These are phyloP conservation scores for Biscutella laevigata DNA, from an alignment of 441 rosid genomes.

Conservation along the genomic window DNA sequence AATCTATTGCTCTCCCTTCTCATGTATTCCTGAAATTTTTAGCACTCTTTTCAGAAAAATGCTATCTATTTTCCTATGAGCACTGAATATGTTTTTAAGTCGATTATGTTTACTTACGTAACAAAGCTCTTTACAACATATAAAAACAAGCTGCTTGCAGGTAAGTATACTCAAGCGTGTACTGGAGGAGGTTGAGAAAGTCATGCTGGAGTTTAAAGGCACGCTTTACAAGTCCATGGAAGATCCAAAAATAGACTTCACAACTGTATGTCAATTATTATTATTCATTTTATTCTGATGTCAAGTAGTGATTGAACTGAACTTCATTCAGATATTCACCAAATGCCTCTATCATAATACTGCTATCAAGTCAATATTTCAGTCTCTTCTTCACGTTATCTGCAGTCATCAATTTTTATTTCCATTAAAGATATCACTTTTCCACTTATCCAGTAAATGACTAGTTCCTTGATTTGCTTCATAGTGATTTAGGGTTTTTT, in stretches of 20 bases:
- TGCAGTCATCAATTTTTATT: slow-evolving; percentile 4
- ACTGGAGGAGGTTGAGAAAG: slow-evolving; percentile 96
- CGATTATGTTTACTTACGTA: neutral
- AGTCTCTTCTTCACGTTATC: too few relatives aligned
- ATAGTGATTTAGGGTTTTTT: neutral
- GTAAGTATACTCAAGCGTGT: slow-evolving; percentile 91
- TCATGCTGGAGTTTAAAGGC: slow-evolving; percentile 92
- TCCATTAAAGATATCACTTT: neutral
- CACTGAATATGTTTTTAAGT: neutral
- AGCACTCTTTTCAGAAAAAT: slow-evolving; percentile 3
- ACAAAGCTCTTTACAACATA: slow-evolving; percentile 13
- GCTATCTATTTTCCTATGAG: neutral
- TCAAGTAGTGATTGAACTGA: neutral
- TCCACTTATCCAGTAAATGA: neutral
- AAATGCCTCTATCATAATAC: neutral
- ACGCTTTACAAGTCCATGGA: slow-evolving; percentile 91
- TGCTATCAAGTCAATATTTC: slow-evolving; percentile 5
- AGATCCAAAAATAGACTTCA: slow-evolving; percentile 85
- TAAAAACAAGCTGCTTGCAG: slow-evolving; percentile 37
- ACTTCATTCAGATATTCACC: neutral
- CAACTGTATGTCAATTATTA: slow-evolving; percentile 50
- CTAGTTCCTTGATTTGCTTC: slow-evolving; percentile 6
- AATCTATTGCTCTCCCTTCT: slow-evolving; percentile 90
- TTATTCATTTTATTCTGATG: neutral
- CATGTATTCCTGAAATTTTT: slow-evolving; percentile 49